Evolutionary conservation across 495 filamentous ascomycete species (phyloP).

Genomic region (Lindgomyces ingoldianus): DNA sequence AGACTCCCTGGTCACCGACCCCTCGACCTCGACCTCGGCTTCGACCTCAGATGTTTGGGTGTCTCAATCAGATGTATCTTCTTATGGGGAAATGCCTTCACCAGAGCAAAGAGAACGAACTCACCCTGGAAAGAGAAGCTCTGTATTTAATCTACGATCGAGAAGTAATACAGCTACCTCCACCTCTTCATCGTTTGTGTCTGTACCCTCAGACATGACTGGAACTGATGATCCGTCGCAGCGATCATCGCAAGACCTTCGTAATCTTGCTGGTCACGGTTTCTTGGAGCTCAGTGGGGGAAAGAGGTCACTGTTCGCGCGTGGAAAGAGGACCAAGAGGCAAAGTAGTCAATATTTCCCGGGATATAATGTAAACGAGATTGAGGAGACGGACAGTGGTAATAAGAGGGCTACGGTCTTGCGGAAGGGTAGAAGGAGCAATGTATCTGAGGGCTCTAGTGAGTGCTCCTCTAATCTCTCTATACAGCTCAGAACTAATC

Average conservation of each 20-base stretch:
- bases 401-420: conserved; percentile 27
- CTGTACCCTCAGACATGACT: conserved; percentile 25
- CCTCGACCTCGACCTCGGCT: conserved; percentile 22
- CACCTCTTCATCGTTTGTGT: conserved; percentile 31
- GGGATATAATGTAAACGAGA: conserved; percentile 5
- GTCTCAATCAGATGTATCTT: conserved; percentile 32
- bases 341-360: conserved; percentile 22
- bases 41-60: conserved; percentile 29
- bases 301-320: conserved; percentile 29
- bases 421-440: conserved; percentile 21
- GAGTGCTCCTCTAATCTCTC: not conserved
- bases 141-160: conserved; percentile 36
- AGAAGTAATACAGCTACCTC: conserved; percentile 38
- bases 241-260: conserved; percentile 29
- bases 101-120: conserved; percentile 26
- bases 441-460: conserved; percentile 25
- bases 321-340: conserved; percentile 26
- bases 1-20: conserved; percentile 31
- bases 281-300: conserved; percentile 15
- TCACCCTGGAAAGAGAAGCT: conserved; percentile 29
- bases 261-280: conserved; percentile 11
- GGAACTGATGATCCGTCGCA: conserved; percentile 14
- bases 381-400: conserved; percentile 20
- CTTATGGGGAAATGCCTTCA: conserved; percentile 27
- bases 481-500: not conserved